Conservation (phyloP, 306 rosid genomes). For the Medicago lupulina region DNA sequence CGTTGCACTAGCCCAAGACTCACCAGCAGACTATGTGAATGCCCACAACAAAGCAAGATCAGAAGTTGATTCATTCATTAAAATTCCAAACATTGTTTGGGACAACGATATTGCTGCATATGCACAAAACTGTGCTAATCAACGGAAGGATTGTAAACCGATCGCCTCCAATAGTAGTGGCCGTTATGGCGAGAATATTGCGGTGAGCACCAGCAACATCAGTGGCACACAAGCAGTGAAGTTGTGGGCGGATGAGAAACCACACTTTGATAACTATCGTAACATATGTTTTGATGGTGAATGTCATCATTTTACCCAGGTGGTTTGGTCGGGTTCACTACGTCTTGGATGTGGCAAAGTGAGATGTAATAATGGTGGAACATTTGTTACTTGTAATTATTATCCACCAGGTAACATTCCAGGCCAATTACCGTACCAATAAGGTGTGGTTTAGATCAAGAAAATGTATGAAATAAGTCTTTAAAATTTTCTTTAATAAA, state of each 20-base stretch:
- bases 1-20: slow-evolving; percentile 40
- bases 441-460: too few species aligned
- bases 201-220: neutral
- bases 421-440: too few species aligned
- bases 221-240: slow-evolving; percentile 35
- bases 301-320: slow-evolving; percentile 61
- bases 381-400: slow-evolving; percentile 53
- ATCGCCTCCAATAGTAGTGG: slow-evolving; percentile 37
- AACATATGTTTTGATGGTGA: slow-evolving; percentile 45
- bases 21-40: slow-evolving; percentile 34
- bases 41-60: slow-evolving; percentile 49
- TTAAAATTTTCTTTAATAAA: too few species aligned
- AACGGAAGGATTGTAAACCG: slow-evolving; percentile 39
- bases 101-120: slow-evolving; percentile 31
- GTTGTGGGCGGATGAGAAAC: slow-evolving; percentile 49
- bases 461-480: too few species aligned
- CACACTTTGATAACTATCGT: slow-evolving; percentile 29
- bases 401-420: slow-evolving; percentile 39
- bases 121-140: slow-evolving; percentile 39
- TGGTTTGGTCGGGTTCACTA: slow-evolving; percentile 47
- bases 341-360: slow-evolving; percentile 64
- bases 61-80: slow-evolving; percentile 26
- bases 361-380: slow-evolving; percentile 49
- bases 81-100: slow-evolving; percentile 41
- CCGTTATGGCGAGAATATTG: slow-evolving; percentile 12